Base-by-base conservation (phyloP, 768 basidiomycete genomes). In the Boletus sp. region DNA sequence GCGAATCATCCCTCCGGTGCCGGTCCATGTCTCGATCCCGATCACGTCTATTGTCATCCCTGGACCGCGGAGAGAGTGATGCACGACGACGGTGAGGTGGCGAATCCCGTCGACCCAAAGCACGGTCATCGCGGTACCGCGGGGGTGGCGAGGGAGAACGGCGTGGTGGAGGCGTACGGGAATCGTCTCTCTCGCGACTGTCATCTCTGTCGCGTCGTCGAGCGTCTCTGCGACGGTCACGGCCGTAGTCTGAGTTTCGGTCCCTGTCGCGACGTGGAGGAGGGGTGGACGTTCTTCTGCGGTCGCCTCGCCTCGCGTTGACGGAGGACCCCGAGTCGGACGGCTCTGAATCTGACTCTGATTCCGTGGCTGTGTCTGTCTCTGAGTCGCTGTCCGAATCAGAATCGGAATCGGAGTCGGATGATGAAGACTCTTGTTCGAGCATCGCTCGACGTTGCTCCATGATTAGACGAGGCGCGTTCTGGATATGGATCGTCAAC, bases 401-500 rank as follows among this genome's bases (percentile, higher is more conserved):
- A 1, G 70, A 68, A 38, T 74, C 74, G 1, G 74, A 71, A 51
- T 72, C 64, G 1, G 70, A 68, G 35, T 74, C 74, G 1, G 77
- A 77, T 2, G 77, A 77, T 7, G 75, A 78, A 0, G 79, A 78
- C 47, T 77, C 80, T 21, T 84, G 89, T 67, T 88, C 90, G 25
- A 93, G 78, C 79, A 90, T 85, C 4, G 90, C 90, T 33, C 90
- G 88, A 34, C 93, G 86, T 72, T 96, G 93, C 66, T 94, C 94
- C 86, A 97, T 88, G 64, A 98, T 93, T 42, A 97, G 72, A 42
- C 84, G 82, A 2, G 96, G 96, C 1, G 93, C 94, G 63, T 95
- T 95, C 93, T 93, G 55, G 37, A 9, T 40, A 32, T n/a, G 32
- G 21, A 4, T 56, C 41, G 63, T 57, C 45, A 39, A 52, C 21